Base-by-base conservation (phyloP, 1,284 basidiomycete genomes). In the Peniophora sp. region DNA sequence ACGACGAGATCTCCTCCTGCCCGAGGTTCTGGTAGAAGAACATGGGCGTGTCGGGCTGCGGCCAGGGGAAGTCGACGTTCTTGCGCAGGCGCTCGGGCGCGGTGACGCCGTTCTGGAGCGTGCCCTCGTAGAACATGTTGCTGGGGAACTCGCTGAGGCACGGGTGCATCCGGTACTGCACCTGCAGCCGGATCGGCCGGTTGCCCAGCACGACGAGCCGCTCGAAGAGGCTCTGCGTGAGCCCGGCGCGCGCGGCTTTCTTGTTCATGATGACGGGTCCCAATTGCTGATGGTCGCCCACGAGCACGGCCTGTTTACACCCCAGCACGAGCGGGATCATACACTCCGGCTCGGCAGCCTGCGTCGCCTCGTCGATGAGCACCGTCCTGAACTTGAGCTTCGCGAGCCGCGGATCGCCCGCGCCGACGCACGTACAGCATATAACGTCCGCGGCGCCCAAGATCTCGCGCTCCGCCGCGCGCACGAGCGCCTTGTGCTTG, bases 241-340 rank as follows among this genome's bases (percentile, higher is more conserved):
- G 78, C 24, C 97, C 97, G 0, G 97, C 97, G 14, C 93, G 86
- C 0, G 97, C 97, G 1, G 96, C 97, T 67, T 99, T 98, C 80
- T 98, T 99, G 82, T 98, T 99, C 97, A 99, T 99, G 66, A 99
- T 98, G 59, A 98, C 97, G 9, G 97, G 97, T 1, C 97, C 97
- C 47, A 99, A 85, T 78, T 99, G 97, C 72, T 90, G 64, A 68
- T 98, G 95, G 70, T 98, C 95, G 48, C 97, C 97, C 48, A 99
- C 97, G 47, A 99, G 83, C 24, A 99, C 95, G 50, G 95, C 93
- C 64, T 99, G 97, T 70, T 98, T 99, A 68, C 95, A 98, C 24
- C 97, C 97, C 62, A 98, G 85, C 14, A 99, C 89, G 36, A 99
- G 81, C 12, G 97, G 97, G 60, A 99, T 99, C 94, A 99, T 97